These are phyloP conservation scores for Saccharomyces pastorianus DNA, from an alignment of 1,139 yeast species.

Conservation along the genomic window DNA sequence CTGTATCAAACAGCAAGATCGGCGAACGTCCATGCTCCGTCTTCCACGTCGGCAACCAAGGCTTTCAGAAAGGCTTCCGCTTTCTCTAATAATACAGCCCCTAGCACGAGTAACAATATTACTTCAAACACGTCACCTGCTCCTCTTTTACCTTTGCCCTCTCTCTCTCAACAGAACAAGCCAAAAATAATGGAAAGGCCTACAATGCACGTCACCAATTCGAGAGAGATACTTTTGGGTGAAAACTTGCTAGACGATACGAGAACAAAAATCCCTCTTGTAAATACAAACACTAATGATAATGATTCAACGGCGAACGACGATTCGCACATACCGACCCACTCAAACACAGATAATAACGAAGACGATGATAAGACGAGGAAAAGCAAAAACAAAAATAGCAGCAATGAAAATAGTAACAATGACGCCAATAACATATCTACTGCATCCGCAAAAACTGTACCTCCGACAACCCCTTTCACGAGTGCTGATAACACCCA, in stretches of 20 bases:
- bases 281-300: not conserved
- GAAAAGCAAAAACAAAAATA: not conserved
- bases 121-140: not conserved
- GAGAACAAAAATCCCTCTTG: not conserved
- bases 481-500: not conserved
- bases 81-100: conserved; percentile 2
- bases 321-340: not conserved
- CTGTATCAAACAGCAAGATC: not conserved
- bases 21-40: not conserved
- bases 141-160: not conserved
- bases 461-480: not conserved
- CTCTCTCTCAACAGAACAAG: conserved; percentile 3
- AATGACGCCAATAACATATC: not conserved
- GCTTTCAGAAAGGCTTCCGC: not conserved
- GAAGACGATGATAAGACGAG: not conserved
- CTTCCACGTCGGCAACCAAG: conserved; percentile 1
- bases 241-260: conserved; percentile 6
- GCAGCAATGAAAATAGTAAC: not conserved
- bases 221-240: conserved; percentile 19
- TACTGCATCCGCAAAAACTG: not conserved
- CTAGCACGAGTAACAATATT: conserved; percentile 4
- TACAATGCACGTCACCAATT: conserved; percentile 14
- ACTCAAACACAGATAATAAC: not conserved
- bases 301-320: conserved; percentile 1
- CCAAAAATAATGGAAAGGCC: conserved; percentile 19